Evolutionary conservation across 352 stramenopile genomes (phyloP), one percentile per base, ranked within the genome.

Genomic region (Saprolegnia parasitica): DNA sequence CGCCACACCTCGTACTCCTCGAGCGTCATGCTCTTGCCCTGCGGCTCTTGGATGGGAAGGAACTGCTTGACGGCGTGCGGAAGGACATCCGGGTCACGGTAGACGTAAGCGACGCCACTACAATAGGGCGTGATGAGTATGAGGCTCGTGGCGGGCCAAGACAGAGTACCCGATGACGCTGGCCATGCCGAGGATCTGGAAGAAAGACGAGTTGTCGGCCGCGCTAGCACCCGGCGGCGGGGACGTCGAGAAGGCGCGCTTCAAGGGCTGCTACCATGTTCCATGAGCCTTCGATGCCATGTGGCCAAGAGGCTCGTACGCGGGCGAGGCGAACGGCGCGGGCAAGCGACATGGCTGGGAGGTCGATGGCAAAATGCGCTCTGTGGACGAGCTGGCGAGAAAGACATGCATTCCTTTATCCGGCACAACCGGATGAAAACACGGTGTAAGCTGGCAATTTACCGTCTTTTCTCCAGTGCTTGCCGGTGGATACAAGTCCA

Each of bases 1-100:
- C 87, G 87, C 87, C 87, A 95, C 56, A 88, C 74, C 54, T 95
- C 87, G 66, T 95, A 95, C 73, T 95, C 87, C 66, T 93, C 87
- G 42, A 91, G 77, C 68, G 81, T 93, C 87, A 95, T 95, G 65
- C 81, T 85, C 56, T 90, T 83, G 54, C 87, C 87, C 58, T 90
- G 79, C 0, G 81, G 81, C 52, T 91, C 85, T 65, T 95, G 81
- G 68, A 95, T 95, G 54, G 83, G 84, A 49, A 93, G 73, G 65
- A 77, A 90, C 64, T 84, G 86, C 74, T 91, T 91, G 65, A 95
- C 75, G 37, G 82, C 75, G 60, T 60, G 74, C 5, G 87, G 87
- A 32, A 95, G 71, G 40, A 95, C 85, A 56, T 95, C 87, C 24
- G 87, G 87, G 65, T 95, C 87, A 56, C 90, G 90, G 73, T 95